phyloP scores from a whole-genome alignment of 169 alveolate genomes.

The Plasmodium falciparum region DNA sequence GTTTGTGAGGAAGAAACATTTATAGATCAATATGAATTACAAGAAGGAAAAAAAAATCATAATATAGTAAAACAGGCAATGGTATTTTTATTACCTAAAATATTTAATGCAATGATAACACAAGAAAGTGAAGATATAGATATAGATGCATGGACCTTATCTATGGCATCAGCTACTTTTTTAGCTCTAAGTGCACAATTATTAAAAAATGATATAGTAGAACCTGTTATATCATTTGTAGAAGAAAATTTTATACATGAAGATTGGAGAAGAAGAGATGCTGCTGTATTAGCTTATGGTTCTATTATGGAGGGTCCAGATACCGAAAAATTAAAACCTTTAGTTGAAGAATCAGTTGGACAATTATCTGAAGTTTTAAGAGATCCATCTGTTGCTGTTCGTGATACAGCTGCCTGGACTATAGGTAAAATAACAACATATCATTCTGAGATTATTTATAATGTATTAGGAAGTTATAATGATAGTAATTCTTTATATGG shows the following conservation, averaged over 20 bases:
- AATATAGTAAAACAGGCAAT: conserved; percentile 88
- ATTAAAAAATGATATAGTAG: conserved; percentile 91
- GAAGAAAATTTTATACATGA: conserved; percentile 89
- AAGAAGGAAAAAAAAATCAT: conserved; percentile 80
- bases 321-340: conserved; percentile 89
- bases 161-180: conserved; percentile 95
- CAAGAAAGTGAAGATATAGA: conserved; percentile 89
- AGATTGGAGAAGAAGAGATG: conserved; percentile 94
- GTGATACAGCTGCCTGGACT: conserved; percentile 96
- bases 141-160: conserved; percentile 93
- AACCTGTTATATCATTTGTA: conserved; percentile 90
- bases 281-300: conserved; percentile 94
- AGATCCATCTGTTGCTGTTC: conserved; percentile 93
- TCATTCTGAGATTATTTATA: conserved; percentile 89
- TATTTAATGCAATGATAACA: conserved; percentile 87
- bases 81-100: conserved; percentile 88
- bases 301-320: conserved; percentile 95
- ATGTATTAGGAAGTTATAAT: conserved; percentile 86
- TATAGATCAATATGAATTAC: conserved; percentile 64
- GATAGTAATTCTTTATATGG: conserved; percentile 80
- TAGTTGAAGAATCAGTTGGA: conserved; percentile 90
- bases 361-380: conserved; percentile 88
- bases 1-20: conserved; percentile 90
- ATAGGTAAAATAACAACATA: conserved; percentile 92
- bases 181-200: conserved; percentile 92